phyloP scores from a whole-genome alignment of 73 alveolate species.

The Stentor roeselii region DNA sequence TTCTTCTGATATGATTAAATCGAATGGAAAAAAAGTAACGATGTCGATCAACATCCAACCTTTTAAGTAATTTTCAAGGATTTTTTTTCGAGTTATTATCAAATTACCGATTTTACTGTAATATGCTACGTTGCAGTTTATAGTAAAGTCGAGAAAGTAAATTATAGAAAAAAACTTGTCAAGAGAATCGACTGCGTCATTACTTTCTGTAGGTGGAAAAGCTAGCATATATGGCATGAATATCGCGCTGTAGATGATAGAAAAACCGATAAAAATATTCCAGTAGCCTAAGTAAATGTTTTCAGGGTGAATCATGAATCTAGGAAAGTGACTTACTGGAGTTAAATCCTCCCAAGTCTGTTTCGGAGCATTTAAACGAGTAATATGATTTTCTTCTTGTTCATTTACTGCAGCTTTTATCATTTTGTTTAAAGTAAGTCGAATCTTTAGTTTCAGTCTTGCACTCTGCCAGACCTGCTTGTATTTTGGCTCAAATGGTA shows the following conservation, averaged over 20 bases:
- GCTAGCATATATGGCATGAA: neutral
- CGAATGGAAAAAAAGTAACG: neutral
- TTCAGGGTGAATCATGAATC: neutral
- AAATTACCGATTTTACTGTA: neutral
- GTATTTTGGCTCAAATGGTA: no score
- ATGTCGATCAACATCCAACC: neutral
- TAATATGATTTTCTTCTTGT: neutral
- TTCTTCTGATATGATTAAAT: no score
- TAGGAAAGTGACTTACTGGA: neutral
- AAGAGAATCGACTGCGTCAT: neutral
- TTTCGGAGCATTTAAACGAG: no score
- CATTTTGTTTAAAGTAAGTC: neutral
- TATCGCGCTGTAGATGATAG: neutral
- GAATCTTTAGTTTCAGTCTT: neutral
- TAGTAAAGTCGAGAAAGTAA: neutral
- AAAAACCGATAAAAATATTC: neutral
- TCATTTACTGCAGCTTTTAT: neutral
- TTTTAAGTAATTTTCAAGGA: neutral
- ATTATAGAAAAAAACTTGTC: neutral
- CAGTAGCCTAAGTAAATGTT: neutral
- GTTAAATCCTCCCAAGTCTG: no score
- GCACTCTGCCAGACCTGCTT: neutral
- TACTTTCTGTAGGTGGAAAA: neutral
- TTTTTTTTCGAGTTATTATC: neutral
- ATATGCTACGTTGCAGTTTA: slow-evolving; percentile 9